A percentile compares a stretch with the other conserved stretches of the same genome.
Evolutionary conservation across 176 grass and related monocot species (phyloP).

Genomic region (Triticum turgidum): DNA sequence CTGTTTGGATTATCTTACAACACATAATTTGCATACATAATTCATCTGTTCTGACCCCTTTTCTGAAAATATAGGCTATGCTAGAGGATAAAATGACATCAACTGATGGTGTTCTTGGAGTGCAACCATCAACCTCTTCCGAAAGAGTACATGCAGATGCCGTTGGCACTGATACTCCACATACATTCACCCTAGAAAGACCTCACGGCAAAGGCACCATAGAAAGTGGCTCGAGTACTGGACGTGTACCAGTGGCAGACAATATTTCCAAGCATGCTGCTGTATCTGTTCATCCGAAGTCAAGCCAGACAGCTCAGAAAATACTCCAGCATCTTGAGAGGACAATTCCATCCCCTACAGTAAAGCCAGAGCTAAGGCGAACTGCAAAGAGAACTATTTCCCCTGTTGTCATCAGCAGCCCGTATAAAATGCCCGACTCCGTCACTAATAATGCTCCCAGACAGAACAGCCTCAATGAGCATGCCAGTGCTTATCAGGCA

Average conservation of each 20-base stretch:
- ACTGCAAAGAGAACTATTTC: constrained; percentile 30
- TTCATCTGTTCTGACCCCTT: constrained; percentile 20
- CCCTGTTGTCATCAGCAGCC: constrained; percentile 25
- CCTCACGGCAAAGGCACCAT: constrained; percentile 30
- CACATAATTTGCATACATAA: background rate
- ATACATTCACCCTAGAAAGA: constrained; percentile 19
- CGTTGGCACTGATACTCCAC: constrained; percentile 6
- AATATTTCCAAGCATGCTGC: constrained; percentile 25
- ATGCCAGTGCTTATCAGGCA: constrained; percentile 18
- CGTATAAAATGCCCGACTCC: constrained; percentile 26
- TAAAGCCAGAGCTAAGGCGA: constrained; percentile 41
- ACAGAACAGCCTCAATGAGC: background rate
- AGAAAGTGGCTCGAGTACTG: constrained; percentile 18
- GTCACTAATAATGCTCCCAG: constrained; percentile 13
- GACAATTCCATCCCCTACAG: constrained; percentile 52
- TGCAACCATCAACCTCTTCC: constrained; percentile 31
- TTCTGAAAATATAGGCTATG: constrained; percentile 29
- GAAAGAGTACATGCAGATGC: constrained; percentile 9
- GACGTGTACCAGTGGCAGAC: constrained; percentile 22
- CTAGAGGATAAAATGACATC: constrained; percentile 28
- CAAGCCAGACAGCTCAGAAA: constrained; percentile 57
- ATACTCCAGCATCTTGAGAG: constrained; percentile 72
- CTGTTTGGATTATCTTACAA: background rate
- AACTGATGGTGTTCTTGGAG: constrained; percentile 4
- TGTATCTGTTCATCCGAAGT: constrained; percentile 64